Base-by-base conservation (phyloP, 1,284 basidiomycete species). In the Phellopilus nigrolimitatus region DNA sequence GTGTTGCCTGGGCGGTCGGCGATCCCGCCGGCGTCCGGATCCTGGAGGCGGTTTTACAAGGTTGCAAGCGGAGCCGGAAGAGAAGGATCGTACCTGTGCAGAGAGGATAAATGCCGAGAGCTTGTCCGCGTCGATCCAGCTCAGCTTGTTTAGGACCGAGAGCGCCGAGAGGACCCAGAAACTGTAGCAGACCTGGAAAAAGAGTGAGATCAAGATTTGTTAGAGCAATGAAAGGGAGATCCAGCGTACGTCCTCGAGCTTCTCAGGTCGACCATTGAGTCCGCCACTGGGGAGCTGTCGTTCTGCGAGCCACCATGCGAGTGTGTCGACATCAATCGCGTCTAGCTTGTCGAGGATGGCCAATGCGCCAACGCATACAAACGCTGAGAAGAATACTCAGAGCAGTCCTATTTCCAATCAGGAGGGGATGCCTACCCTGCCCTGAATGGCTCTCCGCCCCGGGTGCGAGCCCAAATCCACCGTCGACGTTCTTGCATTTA, bases 141-240 rank as follows among this genome's bases (percentile, higher is more conserved):
- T 72, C 15, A 95, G 66, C 61, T 87, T 91, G 40, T 84, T 79
- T 33, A 99, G 68, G 53, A 97, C 95, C 15, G 91, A 83, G 45
- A 99, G 68, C 0, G 90, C 75, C 0, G 95, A 94, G 2, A 99
- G 77, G 4, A 95, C 93, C 94, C 95, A 99, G 74, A 93, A 95
- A 61, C 89, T 93, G 69, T 99, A 99, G 71, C 97, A 99, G 2
- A 97, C 91, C 92, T 95, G 57, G 4, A 25, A 17, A 28, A 22
- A 9, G 17, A 15, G 7, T 5, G 6, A 43, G 19, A 22, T 21
- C 22, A n/a, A 43, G 9, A n/a, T 28, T 12, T 4, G 37, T 21
- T 13, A 36, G 15, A 7, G 34, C 7, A 49, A 42, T 15, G 31
- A 54, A 33, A 56, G 42, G 22, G 8, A 48, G 28, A 27, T 27